Percentiles rank a stretch among this genome's conserved stretches.
Conservation (phyloP, 1,284 basidiomycete genomes). For the Uromyces viciae-fabae region DNA sequence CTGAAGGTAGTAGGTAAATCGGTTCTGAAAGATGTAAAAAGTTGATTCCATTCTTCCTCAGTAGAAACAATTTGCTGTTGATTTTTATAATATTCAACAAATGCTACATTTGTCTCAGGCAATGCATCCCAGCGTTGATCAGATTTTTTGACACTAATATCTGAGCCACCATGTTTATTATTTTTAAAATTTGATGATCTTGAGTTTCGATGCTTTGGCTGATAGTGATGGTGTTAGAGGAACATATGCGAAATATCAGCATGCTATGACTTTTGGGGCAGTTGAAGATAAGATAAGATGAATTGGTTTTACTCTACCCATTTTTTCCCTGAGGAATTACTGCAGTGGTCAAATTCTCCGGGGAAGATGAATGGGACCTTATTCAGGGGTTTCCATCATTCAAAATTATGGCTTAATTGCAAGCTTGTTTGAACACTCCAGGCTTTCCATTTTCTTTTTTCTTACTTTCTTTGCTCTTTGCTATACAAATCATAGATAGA, state of each 20-base stretch:
- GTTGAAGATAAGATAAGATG: background rate
- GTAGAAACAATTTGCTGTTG: slow-evolving; percentile 31
- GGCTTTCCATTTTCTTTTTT: too few species aligned
- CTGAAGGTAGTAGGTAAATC: slow-evolving; percentile 86
- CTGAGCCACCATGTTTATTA: background rate
- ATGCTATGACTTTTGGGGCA: background rate
- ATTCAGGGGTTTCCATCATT: too few species aligned
- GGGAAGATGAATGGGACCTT: too few species aligned
- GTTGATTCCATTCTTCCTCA: slow-evolving; percentile 40
- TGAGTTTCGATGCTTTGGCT: background rate
- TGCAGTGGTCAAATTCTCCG: too few species aligned
- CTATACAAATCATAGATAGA: too few species aligned
- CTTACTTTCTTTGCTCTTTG: too few species aligned
- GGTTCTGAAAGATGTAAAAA: slow-evolving; percentile 33
- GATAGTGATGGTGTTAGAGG: background rate
- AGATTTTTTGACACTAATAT: slow-evolving; percentile 39
- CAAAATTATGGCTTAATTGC: too few species aligned
- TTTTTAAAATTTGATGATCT: too few species aligned
- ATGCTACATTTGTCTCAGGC: slow-evolving; percentile 31
- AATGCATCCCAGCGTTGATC: slow-evolving; percentile 38
- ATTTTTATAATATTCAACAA: slow-evolving; percentile 40
- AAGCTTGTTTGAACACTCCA: too few species aligned
- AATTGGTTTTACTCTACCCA: background rate
- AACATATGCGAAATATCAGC: background rate
- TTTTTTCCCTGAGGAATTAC: too few species aligned